Base-by-base conservation (phyloP, 495 filamentous ascomycete genomes). In the Penicillium canescens region DNA sequence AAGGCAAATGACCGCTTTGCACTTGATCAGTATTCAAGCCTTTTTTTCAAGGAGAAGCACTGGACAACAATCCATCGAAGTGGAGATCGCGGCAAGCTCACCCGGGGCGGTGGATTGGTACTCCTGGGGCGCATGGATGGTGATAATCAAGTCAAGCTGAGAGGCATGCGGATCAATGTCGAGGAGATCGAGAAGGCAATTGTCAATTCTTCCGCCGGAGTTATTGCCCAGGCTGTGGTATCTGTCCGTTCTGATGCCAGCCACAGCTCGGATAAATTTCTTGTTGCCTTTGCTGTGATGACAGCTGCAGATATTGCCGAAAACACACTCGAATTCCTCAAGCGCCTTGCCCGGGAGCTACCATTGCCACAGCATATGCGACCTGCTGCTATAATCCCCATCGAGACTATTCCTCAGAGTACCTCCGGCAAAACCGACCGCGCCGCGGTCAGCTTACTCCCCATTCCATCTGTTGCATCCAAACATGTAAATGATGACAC, bases 161-260 rank as follows among this genome's bases (percentile, higher is more conserved):
- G 74, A 0, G 82, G 82, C 0, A 46, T 81, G 6, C 78, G 81
- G 0, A 73, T 83, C 9, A 79, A 85, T 5, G 50, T 85, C 0
- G 45, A 66, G 12, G 82, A 85, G 11, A 65, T 84, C 6, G 79
- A 81, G 54, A 18, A 35, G 0, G 40, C 52, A 3, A 59, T 66
- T 39, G 52, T 68, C 12, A 35, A 40, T 0, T 71, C 75, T 52
- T 55, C 74, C 0, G 66, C 68, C 26, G 62, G 71, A 7, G 55
- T 34, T 13, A 55, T 65, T 3, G 36, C 64, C 1, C 55, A 66
- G 18, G 42, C 54, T 7, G 47, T 71, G 7, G 54, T 54, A 5
- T 68, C 50, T 1, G 16, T 54, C 24, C 60, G 61, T 12, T 42
- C 42, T 6, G 26, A 12, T 2, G 14, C 38, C 12, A 12, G 10